Evolutionary conservation across 192 early-diverging fungal species (phyloP).

Genomic region (Lunasporangiospora selenospora): DNA sequence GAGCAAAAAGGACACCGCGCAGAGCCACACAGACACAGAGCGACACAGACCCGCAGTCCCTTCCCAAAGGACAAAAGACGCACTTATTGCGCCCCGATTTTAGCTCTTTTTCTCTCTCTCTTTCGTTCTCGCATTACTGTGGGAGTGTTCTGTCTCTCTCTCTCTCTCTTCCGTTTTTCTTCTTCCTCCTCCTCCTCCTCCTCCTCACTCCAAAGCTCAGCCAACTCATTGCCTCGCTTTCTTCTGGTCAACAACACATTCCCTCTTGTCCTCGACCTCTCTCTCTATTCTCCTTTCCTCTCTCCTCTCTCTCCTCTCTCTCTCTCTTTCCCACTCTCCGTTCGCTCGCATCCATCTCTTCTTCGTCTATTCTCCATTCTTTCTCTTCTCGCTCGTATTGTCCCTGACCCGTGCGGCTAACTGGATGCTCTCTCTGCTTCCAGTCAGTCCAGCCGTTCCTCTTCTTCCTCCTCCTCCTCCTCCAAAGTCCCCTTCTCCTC

Average conservation of each 20-base stretch:
- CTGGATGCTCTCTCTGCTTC: too few relatives aligned
- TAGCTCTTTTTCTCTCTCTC: background rate
- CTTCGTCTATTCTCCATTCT: too few relatives aligned
- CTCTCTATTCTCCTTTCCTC: too few relatives aligned
- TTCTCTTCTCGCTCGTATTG: too few relatives aligned
- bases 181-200: background rate
- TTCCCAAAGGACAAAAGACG: background rate
- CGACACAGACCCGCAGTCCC: background rate
- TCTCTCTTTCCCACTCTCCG: background rate
- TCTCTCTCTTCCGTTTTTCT: constrained; percentile 3
- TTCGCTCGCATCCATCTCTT: background rate
- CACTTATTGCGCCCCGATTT: background rate
- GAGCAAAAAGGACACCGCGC: background rate
- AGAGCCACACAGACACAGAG: background rate
- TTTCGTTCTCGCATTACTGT: background rate
- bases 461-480: too few relatives aligned
- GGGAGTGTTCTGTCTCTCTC: background rate
- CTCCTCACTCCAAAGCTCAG: too few relatives aligned
- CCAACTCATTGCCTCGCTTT: too few relatives aligned
- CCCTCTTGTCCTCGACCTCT: too few relatives aligned
- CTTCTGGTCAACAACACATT: too few relatives aligned
- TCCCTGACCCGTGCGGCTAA: too few relatives aligned
- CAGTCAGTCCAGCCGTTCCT: too few relatives aligned
- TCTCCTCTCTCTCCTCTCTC: background rate
- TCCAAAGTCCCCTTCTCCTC: background rate